Evolutionary conservation across 805 yeast species (phyloP).

Genomic region (Yarrowia sp.): DNA sequence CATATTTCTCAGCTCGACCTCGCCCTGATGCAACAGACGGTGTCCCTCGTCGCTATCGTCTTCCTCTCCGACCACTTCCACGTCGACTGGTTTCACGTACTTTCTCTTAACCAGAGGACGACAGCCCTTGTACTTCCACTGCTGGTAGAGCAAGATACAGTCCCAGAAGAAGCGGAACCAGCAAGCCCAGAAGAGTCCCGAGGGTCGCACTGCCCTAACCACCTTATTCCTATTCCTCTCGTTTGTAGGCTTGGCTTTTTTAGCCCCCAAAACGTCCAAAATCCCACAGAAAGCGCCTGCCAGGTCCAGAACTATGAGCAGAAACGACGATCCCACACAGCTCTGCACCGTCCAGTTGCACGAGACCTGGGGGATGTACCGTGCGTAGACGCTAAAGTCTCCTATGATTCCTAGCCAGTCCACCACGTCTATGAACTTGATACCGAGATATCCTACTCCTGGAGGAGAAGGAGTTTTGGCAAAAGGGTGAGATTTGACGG

Average conservation of each 20-base stretch:
- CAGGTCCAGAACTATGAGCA: neutral
- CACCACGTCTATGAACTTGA: constrained; percentile 41
- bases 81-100: constrained; percentile 24
- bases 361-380: constrained; percentile 40
- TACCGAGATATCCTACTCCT: constrained; percentile 40
- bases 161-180: constrained; percentile 24
- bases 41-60: constrained; percentile 32
- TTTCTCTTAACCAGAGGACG: constrained; percentile 24
- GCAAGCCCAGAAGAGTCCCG: constrained; percentile 31
- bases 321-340: constrained; percentile 18
- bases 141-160: constrained; percentile 21
- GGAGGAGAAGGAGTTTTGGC: constrained; percentile 24
- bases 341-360: constrained; percentile 39
- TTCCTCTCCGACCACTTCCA: constrained; percentile 12
- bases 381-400: constrained; percentile 19
- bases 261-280: constrained; percentile 21
- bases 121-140: constrained; percentile 19
- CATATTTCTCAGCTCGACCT: constrained; percentile 13
- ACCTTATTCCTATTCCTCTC: constrained; percentile 9
- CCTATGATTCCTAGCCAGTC: constrained; percentile 40
- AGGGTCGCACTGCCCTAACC: constrained; percentile 15
- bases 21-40: constrained; percentile 2
- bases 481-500: constrained; percentile 17
- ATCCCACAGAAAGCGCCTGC: constrained; percentile 19
- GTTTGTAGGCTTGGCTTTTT: constrained; percentile 11